phyloP scores from a whole-genome alignment of 164 flowering plant genomes.

The Aristolochia fimbriata region DNA sequence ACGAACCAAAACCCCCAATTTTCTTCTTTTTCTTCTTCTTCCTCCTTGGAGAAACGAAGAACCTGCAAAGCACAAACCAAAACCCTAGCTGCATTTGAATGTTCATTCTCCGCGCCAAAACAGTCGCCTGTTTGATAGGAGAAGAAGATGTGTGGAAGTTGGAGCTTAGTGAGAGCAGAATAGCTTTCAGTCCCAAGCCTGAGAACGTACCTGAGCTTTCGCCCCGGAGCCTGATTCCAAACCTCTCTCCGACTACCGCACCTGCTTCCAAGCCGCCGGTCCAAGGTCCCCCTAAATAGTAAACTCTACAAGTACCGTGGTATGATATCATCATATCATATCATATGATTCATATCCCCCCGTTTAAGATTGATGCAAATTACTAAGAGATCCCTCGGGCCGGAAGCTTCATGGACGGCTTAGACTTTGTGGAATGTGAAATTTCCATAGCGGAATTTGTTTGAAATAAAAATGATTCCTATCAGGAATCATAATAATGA shows the following conservation, averaged over 20 bases:
- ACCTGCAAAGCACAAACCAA: conserved; percentile 7
- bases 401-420: no score
- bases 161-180: neutral
- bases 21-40: conserved; percentile 8
- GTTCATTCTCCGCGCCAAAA: neutral
- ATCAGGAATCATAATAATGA: no score
- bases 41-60: neutral
- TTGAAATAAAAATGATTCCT: no score
- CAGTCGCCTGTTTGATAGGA: neutral
- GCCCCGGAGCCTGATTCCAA: conserved; percentile 20
- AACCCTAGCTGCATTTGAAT: conserved; percentile 1
- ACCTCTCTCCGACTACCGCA: conserved; percentile 33
- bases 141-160: neutral
- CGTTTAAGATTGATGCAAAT: no score
- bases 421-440: no score
- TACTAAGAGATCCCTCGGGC: neutral
- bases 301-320: neutral
- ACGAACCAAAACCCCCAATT: neutral
- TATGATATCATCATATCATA: no score
- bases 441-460: no score
- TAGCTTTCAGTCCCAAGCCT: conserved; percentile 10
- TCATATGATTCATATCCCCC: no score
- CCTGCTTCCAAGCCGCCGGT: conserved; percentile 22
- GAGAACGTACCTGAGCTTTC: conserved; percentile 33
- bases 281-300: neutral